phyloP scores from a whole-genome alignment of 495 filamentous ascomycete species.

The Umbilicaria muhlenbergii region DNA sequence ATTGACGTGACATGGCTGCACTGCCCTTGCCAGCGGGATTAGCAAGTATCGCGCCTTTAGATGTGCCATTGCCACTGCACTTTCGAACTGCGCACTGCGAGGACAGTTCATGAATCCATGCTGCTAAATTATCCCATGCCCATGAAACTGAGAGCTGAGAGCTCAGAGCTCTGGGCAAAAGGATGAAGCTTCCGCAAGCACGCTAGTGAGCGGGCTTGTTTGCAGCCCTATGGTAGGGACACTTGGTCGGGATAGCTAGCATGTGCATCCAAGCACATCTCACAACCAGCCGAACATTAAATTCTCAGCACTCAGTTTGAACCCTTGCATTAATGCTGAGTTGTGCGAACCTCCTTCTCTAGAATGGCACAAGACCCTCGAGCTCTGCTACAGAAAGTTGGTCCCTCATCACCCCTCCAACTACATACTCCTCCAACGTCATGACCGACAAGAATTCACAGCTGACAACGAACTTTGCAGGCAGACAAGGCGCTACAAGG shows the following conservation, averaged over 20 bases:
- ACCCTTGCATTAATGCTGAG: neutral
- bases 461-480: constrained; percentile 23
- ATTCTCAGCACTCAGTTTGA: neutral
- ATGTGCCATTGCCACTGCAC: neutral
- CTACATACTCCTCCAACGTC: neutral
- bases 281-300: neutral
- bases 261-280: constrained; percentile 4
- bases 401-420: constrained; percentile 11
- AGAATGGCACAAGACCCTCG: constrained; percentile 37
- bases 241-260: neutral
- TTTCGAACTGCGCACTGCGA: too few species aligned
- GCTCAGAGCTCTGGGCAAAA: too few species aligned
- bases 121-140: too few species aligned
- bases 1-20: constrained; percentile 1
- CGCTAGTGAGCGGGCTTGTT: neutral
- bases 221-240: neutral
- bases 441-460: too few species aligned
- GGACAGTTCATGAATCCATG: too few species aligned
- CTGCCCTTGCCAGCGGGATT: neutral
- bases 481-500: constrained; percentile 61
- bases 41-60: neutral
- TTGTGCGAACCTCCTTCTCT: neutral
- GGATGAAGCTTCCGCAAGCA: neutral
- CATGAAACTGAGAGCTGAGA: too few species aligned
- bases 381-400: constrained; percentile 40